Evolutionary conservation across 495 filamentous ascomycete genomes (phyloP).

Genomic region (Penicillium arizonense): DNA sequence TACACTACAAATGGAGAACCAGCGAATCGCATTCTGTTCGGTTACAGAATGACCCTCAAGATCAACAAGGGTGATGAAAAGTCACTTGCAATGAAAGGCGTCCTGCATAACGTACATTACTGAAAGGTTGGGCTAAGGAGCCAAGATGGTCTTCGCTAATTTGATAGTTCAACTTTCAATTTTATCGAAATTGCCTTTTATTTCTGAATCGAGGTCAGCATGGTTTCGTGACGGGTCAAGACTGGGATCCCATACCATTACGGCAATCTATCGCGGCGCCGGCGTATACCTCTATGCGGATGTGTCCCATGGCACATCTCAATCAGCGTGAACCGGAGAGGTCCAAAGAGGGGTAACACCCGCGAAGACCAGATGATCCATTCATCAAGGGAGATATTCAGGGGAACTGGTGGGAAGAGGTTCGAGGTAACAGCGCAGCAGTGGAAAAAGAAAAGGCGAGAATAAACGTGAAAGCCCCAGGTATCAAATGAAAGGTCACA

Average conservation of each 20-base stretch:
- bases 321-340: neutral
- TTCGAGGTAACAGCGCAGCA: neutral
- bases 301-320: neutral
- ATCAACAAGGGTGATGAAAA: neutral
- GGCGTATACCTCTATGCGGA: slow-evolving; percentile 20
- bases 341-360: slow-evolving; percentile 4
- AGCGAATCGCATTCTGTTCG: neutral
- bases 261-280: slow-evolving; percentile 32
- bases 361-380: slow-evolving; percentile 3
- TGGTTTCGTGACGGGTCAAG: neutral
- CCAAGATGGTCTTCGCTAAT: neutral
- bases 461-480: slow-evolving; percentile 9
- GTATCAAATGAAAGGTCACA: slow-evolving; percentile 10
- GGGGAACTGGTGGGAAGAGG: neutral
- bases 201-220: slow-evolving; percentile 18
- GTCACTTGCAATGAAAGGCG: neutral
- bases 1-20: neutral
- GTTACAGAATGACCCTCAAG: neutral
- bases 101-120: neutral
- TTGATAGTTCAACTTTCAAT: neutral
- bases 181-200: slow-evolving; percentile 6
- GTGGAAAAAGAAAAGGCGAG: slow-evolving; percentile 2
- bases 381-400: slow-evolving; percentile 9
- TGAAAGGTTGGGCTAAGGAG: neutral
- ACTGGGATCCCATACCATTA: slow-evolving; percentile 24